Conservation (phyloP, 2,329 filamentous ascomycete species). For the Pestalotiopsis sp. region DNA sequence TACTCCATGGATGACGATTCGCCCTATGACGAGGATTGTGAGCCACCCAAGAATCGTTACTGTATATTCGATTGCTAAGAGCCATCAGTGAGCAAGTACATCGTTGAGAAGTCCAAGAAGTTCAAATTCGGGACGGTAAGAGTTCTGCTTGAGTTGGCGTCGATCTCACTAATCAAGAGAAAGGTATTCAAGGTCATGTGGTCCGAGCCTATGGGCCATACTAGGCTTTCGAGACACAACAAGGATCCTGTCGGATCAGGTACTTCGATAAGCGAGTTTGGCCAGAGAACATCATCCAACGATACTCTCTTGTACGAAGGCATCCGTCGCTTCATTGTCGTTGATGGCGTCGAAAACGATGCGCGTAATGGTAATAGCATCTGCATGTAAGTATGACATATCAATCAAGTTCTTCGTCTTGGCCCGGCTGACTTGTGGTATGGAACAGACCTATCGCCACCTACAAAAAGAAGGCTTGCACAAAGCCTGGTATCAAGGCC, state of each 20-base stretch:
- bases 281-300: background rate
- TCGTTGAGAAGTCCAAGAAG: background rate
- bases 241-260: background rate
- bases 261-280: background rate
- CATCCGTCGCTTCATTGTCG: conserved; percentile 57
- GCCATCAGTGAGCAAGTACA: background rate
- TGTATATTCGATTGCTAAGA: background rate
- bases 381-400: conserved; percentile 53
- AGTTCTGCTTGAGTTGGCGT: background rate
- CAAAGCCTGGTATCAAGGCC: conserved; percentile 54
- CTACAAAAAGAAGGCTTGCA: conserved; percentile 54
- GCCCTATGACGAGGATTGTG: background rate
- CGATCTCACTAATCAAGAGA: background rate
- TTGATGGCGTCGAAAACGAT: conserved; percentile 29
- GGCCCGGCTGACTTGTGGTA: background rate
- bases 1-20: background rate
- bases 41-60: background rate
- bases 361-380: conserved; percentile 55
- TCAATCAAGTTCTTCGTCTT: background rate
- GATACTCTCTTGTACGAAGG: conserved; percentile 44
- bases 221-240: background rate
- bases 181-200: conserved; percentile 42
- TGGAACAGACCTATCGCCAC: conserved; percentile 54
- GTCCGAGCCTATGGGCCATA: conserved; percentile 49
- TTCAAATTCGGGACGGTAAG: background rate